Conservation (phyloP, 2,329 filamentous ascomycete genomes). For the Aspergillus spinulosporus region DNA sequence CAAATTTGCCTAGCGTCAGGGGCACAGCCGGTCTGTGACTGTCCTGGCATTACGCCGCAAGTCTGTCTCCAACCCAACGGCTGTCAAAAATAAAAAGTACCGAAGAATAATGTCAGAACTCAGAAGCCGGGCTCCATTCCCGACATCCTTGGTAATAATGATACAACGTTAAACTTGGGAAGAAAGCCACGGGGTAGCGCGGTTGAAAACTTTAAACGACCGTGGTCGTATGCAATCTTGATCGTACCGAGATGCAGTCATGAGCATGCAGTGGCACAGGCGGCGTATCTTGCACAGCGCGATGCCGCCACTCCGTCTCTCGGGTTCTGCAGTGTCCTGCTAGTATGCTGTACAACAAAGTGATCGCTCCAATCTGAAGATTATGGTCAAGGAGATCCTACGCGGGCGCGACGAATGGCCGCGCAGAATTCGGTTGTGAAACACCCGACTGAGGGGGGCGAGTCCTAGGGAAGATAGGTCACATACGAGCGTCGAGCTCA, state of each 20-base stretch:
- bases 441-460: not conserved
- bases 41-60: not conserved
- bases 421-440: not conserved
- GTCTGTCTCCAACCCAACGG: not conserved
- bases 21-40: constrained; percentile 12
- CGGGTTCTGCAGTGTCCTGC: constrained; percentile 1
- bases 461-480: constrained; percentile 1
- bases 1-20: constrained; percentile 18
- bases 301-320: not conserved
- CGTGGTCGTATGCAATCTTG: not conserved
- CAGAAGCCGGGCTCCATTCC: not conserved
- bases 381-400: not conserved
- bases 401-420: not conserved
- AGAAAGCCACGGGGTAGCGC: not conserved
- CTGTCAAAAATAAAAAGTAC: constrained; percentile 8
- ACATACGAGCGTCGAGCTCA: constrained; percentile 1
- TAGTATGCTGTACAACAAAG: not conserved
- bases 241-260: not conserved
- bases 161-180: not conserved
- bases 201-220: constrained; percentile 7
- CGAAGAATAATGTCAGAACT: not conserved
- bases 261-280: not conserved
- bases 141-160: constrained; percentile 2
- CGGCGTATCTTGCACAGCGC: not conserved
- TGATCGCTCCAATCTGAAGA: constrained; percentile 2